These are phyloP conservation scores for Cutaneotrichosporon dermatis DNA, from an alignment of 1,284 basidiomycete genomes.

Conservation along the genomic window DNA sequence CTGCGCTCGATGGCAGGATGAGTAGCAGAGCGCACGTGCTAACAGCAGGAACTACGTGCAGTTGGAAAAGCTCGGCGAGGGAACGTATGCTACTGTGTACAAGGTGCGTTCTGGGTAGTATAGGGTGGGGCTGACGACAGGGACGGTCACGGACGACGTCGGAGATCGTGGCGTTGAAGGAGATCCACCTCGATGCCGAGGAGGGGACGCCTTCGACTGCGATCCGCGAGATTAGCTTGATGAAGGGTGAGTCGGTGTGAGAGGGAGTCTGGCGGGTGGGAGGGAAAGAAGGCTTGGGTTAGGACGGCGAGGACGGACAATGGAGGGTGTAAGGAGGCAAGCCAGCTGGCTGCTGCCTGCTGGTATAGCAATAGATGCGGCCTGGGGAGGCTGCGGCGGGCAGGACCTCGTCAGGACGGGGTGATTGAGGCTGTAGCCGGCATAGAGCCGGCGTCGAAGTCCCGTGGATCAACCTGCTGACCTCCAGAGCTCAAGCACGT, in stretches of 20 bases:
- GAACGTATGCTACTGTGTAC: constrained; percentile 71
- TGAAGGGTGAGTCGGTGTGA: constrained; percentile 58
- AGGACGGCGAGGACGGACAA: too few species aligned
- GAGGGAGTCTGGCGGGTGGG: neutral
- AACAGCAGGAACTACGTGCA: constrained; percentile 53
- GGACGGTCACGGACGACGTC: constrained; percentile 66
- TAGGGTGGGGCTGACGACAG: constrained; percentile 52
- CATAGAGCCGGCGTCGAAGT: too few species aligned
- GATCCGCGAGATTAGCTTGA: constrained; percentile 91
- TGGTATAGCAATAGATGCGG: too few species aligned
- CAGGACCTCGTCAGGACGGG: too few species aligned
- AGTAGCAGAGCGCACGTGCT: constrained; percentile 1
- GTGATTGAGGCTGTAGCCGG: too few species aligned
- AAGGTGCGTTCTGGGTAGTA: constrained; percentile 56
- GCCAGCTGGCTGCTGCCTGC: too few species aligned
- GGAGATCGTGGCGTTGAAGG: constrained; percentile 85
- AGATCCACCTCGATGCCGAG: constrained; percentile 96
- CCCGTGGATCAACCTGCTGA: neutral
- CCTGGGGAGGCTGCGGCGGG: too few species aligned
- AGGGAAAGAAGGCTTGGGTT: too few species aligned
- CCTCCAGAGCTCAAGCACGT: constrained; percentile 79
- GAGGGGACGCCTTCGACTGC: constrained; percentile 97
- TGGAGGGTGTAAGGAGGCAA: too few species aligned
- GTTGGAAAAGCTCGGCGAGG: constrained; percentile 75
- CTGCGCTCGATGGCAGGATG: too few species aligned